Conservation (phyloP, 306 rosid genomes). For the Erythrophleum fordii region DNA sequence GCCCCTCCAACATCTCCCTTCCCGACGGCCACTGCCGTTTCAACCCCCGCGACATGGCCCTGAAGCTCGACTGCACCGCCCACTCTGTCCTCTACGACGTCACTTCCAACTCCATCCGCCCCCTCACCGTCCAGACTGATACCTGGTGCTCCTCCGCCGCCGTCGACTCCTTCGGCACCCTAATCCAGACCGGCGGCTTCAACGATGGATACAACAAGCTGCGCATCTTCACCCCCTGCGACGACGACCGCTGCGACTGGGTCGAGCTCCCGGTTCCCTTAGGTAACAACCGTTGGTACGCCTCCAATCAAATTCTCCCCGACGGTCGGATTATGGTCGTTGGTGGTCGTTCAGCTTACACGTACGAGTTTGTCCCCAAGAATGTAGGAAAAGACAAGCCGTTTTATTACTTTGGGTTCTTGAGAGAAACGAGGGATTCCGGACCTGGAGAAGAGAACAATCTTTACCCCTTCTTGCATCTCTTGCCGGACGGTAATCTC, state of each 20-base stretch:
- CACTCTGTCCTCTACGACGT: constrained; percentile 76
- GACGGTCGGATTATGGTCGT: constrained; percentile 60
- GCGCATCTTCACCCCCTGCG: constrained; percentile 55
- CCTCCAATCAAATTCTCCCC: constrained; percentile 71
- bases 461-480: constrained; percentile 87
- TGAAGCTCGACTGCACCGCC: constrained; percentile 76
- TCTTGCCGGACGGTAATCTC: constrained; percentile 71
- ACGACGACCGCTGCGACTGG: constrained; percentile 62
- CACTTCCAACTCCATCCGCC: constrained; percentile 52
- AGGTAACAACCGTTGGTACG: constrained; percentile 60
- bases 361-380: constrained; percentile 75
- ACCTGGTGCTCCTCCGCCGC: constrained; percentile 89
- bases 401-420: constrained; percentile 47
- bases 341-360: constrained; percentile 58
- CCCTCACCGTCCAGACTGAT: constrained; percentile 63
- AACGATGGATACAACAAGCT: constrained; percentile 57
- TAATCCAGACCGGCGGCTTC: constrained; percentile 81
- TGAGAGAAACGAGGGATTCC: constrained; percentile 56
- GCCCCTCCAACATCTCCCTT: constrained; percentile 75
- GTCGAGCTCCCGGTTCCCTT: constrained; percentile 39
- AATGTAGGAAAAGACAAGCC: background rate
- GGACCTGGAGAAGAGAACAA: constrained; percentile 65
- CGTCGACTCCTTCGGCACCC: constrained; percentile 51
- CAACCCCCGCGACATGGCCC: constrained; percentile 36
- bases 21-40: constrained; percentile 40